Evolutionary conservation across 208 protist species (phyloP).

Genomic region (Leptomonas pyrrhocoris): DNA sequence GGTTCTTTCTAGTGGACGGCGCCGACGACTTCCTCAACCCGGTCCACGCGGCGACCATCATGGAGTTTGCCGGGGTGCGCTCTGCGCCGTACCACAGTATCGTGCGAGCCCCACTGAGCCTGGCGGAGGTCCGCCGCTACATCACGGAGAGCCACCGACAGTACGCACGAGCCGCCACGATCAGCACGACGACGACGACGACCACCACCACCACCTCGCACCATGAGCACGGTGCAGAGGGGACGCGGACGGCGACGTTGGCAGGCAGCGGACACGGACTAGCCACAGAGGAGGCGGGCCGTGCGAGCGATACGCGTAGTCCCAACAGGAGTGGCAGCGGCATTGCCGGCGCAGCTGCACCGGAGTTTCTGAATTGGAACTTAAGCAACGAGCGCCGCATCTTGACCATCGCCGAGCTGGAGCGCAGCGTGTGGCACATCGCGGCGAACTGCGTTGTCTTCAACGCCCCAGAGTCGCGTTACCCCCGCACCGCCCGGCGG

Average conservation of each 20-base stretch:
- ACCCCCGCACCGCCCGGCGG: slow-evolving; percentile 60
- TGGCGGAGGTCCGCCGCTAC: slow-evolving; percentile 56
- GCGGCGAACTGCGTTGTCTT: slow-evolving; percentile 84
- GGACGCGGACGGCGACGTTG: not conserved
- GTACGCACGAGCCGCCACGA: slow-evolving; percentile 28
- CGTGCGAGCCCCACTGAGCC: slow-evolving; percentile 54
- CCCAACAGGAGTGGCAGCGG: not conserved
- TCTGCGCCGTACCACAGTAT: slow-evolving; percentile 65
- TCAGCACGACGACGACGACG: too few species aligned
- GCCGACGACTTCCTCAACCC: slow-evolving; percentile 68
- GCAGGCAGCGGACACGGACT: not conserved
- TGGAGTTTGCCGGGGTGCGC: slow-evolving; percentile 84
- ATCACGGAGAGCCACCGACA: slow-evolving; percentile 60
- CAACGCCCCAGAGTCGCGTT: slow-evolving; percentile 82
- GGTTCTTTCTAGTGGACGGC: slow-evolving; percentile 66
- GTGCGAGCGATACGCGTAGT: not conserved
- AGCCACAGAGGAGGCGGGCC: not conserved
- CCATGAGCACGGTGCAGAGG: slow-evolving; percentile 11
- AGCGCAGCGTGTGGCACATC: slow-evolving; percentile 80
- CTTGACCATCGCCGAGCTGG: slow-evolving; percentile 68
- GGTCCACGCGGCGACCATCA: slow-evolving; percentile 67
- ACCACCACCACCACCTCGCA: too few species aligned
- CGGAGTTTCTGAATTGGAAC: slow-evolving; percentile 10
- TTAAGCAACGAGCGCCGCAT: slow-evolving; percentile 29
- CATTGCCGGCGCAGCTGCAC: not conserved